Base-by-base conservation (phyloP, 1,139 yeast genomes). In the Kurtzmaniella quercitrusa region DNA sequence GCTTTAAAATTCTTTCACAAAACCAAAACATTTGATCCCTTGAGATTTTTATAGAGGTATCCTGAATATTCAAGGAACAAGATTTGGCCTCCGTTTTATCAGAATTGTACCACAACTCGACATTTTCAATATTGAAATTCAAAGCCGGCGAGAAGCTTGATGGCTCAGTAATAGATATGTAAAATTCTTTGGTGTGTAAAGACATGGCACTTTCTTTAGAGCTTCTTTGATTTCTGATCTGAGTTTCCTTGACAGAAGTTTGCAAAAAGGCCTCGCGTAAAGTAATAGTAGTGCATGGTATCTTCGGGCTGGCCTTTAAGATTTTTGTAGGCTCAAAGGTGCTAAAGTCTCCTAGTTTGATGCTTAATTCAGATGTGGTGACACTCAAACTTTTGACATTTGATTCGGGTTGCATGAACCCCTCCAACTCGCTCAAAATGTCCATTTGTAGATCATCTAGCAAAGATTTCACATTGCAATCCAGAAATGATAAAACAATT, bases 371-470 rank as follows among this genome's bases (percentile, higher is more conserved):
- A 0, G 84, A 82, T 3, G 81, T 57, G 1, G 80, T 74, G 2
- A 86, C 43, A 38, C 87, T 68, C 5, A 75, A 38, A 48, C 79
- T 82, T 28, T 62, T 60, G 2, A 73, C 65, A 21, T 63, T 55
- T 2, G 74, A 66, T 1, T 63, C 53, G 2, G 71, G 65, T 8
- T 59, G 53, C 42, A 76, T 60, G 18, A 69, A 56, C 9, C 50
- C 51, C 26, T 68, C 63, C 15, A 84, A 56, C 15, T 65, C 57
- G 33, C 60, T 61, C 11, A 87, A 68, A 2, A 84, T 77, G n/a
- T 78, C 75, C 20, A 78, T 61, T 46, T 89, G 95, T 17, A 88
- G 62, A 16, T 61, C 57, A 56, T 91, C 96, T 58, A 89, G 66
- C 2, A 80, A 63, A 6, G 73, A 66, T 20, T 71, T 69, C 38